Percentiles rank a stretch among this genome's conserved stretches.
Evolutionary conservation across 2,329 filamentous ascomycete species (phyloP).

Genomic region (Botryotinia globosa): DNA sequence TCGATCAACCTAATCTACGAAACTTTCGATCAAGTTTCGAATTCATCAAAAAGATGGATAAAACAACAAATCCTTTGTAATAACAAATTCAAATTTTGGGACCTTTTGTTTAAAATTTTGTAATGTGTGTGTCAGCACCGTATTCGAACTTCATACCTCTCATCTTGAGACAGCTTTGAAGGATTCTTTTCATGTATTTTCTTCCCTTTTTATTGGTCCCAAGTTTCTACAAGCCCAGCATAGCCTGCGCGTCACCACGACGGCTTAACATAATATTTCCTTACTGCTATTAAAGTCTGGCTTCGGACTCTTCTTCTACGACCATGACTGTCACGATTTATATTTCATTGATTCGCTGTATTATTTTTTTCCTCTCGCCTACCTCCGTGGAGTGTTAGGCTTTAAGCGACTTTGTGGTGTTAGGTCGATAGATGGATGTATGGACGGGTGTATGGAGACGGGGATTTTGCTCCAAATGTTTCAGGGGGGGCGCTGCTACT

Average conservation of each 20-base stretch:
- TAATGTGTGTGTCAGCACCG: slow-evolving; percentile 18
- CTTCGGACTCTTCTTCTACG: slow-evolving; percentile 11
- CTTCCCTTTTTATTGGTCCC: slow-evolving; percentile 9
- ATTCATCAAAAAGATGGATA: slow-evolving; percentile 11
- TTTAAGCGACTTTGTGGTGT: slow-evolving; percentile 4
- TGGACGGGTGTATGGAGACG: background rate
- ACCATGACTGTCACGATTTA: slow-evolving; percentile 19
- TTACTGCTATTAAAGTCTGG: background rate
- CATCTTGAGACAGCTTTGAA: slow-evolving; percentile 17
- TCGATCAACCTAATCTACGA: background rate
- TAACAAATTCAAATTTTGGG: slow-evolving; percentile 21
- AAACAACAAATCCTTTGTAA: slow-evolving; percentile 18
- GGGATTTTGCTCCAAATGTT: background rate
- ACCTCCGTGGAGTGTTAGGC: background rate
- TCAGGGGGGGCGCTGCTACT: background rate
- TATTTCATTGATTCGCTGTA: slow-evolving; percentile 11
- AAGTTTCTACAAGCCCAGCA: background rate
- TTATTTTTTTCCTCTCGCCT: slow-evolving; percentile 6
- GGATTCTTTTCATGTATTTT: slow-evolving; percentile 20
- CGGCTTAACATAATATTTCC: slow-evolving; percentile 12
- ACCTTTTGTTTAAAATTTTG: slow-evolving; percentile 22
- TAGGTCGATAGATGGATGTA: background rate
- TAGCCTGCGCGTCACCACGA: slow-evolving; percentile 12
- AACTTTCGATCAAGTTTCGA: slow-evolving; percentile 7
- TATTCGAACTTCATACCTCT: slow-evolving; percentile 20